These are phyloP conservation scores for Saprolegnia diclina DNA, from an alignment of 352 stramenopile genomes.

Conservation along the genomic window DNA sequence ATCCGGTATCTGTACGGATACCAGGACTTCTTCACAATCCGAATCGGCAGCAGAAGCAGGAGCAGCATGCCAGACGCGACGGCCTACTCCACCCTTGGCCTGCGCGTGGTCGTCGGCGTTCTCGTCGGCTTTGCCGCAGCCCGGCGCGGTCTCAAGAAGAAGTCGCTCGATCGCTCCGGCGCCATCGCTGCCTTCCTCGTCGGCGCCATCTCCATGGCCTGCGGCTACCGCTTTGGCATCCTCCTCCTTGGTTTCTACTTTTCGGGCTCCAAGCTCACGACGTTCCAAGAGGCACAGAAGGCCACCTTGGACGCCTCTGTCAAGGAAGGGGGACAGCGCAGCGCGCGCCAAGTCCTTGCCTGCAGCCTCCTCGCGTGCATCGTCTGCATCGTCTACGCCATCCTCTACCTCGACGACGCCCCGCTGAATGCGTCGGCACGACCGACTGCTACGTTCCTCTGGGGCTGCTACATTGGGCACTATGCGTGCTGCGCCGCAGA, in stretches of 20 bases:
- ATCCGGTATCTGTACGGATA: too few relatives aligned
- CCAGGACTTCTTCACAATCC: too few relatives aligned
- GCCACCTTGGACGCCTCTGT: slow-evolving; percentile 61
- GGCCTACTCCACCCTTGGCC: not conserved
- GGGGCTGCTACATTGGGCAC: slow-evolving; percentile 85
- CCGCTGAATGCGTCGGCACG: slow-evolving; percentile 37
- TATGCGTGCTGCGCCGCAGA: slow-evolving; percentile 91
- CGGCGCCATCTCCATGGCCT: slow-evolving; percentile 55
- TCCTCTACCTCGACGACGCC: slow-evolving; percentile 34
- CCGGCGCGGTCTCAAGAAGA: slow-evolving; percentile 53
- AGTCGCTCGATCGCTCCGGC: slow-evolving; percentile 55
- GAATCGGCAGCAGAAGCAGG: too few relatives aligned
- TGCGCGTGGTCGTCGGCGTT: slow-evolving; percentile 9
- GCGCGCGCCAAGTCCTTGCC: slow-evolving; percentile 67
- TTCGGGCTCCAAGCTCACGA: slow-evolving; percentile 80
- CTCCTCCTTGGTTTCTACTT: slow-evolving; percentile 83
- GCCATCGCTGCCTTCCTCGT: slow-evolving; percentile 57
- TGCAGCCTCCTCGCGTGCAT: slow-evolving; percentile 60
- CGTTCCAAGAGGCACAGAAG: slow-evolving; percentile 53
- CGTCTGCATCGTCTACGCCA: slow-evolving; percentile 53
- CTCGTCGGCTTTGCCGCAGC: slow-evolving; percentile 4
- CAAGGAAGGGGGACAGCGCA: slow-evolving; percentile 73
- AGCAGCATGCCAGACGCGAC: not conserved
- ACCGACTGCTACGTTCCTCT: slow-evolving; percentile 40
- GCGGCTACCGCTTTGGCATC: slow-evolving; percentile 60